Conservation (phyloP, 2,329 filamentous ascomycete genomes). For the Ambrosiella xylebori region DNA sequence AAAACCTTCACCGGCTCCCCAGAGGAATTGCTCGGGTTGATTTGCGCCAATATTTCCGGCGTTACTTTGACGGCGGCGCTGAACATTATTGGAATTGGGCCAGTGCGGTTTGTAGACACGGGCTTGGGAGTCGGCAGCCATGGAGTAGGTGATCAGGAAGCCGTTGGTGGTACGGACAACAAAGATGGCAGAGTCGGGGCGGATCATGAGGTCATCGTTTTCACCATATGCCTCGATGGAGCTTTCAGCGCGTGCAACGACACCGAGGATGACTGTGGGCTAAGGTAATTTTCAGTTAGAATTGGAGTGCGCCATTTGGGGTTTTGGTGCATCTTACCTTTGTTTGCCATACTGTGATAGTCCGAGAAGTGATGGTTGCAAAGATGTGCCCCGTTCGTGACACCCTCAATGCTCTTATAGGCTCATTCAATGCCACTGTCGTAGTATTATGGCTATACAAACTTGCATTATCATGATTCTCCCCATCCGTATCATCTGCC, state of each 20-base stretch:
- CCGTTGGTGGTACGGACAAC: conserved; percentile 75
- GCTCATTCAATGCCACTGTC: conserved; percentile 29
- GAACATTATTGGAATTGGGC: conserved; percentile 45
- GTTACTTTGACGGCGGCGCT: conserved; percentile 44
- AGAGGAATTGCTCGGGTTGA: conserved; percentile 44
- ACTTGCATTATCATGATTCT: not conserved
- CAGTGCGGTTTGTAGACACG: conserved; percentile 77
- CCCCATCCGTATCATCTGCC: conserved; percentile 24
- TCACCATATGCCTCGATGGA: conserved; percentile 72
- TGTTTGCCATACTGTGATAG: conserved; percentile 91
- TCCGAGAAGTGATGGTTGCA: conserved; percentile 68
- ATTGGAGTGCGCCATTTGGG: not conserved
- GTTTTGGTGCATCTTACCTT: conserved; percentile 41
- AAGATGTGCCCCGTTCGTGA: conserved; percentile 70
- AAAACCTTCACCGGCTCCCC: conserved; percentile 65
- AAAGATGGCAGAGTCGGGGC: conserved; percentile 81
- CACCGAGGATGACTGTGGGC: conserved; percentile 77
- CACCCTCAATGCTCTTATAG: conserved; percentile 56
- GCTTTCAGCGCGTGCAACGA: conserved; percentile 62
- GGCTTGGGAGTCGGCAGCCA: conserved; percentile 67
- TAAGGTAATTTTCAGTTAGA: conserved; percentile 22
- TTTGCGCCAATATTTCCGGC: conserved; percentile 37
- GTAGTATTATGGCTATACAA: conserved; percentile 13
- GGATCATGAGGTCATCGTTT: conserved; percentile 69
- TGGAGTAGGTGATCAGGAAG: conserved; percentile 85